These are phyloP conservation scores for Schizosaccharomyces japonicus DNA, from an alignment of 805 yeast genomes.

Conservation along the genomic window DNA sequence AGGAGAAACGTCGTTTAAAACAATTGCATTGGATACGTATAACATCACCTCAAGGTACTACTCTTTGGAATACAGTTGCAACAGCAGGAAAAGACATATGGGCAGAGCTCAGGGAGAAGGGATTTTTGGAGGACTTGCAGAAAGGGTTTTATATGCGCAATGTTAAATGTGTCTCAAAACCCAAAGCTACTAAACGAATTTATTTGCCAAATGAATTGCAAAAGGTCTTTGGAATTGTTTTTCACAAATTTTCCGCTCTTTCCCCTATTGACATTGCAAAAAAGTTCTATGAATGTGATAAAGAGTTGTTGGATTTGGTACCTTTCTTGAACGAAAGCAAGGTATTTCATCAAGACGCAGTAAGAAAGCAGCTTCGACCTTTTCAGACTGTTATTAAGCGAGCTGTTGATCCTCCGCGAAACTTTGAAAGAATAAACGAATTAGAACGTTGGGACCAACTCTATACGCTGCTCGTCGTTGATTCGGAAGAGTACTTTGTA, in stretches of 20 bases:
- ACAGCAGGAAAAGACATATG: neutral
- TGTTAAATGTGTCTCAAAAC: neutral
- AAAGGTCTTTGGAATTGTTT: neutral
- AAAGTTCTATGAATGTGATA: neutral
- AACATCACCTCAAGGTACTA: neutral
- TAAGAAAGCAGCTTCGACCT: neutral
- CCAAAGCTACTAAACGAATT: neutral
- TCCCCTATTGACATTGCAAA: neutral
- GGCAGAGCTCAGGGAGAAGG: neutral
- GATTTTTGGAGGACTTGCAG: neutral
- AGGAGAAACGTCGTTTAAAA: no score
- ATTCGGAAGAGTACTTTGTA: neutral
- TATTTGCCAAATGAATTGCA: conserved; percentile 1
- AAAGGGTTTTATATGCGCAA: neutral
- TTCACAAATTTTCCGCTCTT: neutral
- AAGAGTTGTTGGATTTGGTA: neutral
- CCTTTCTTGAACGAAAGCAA: neutral
- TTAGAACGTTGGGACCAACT: neutral
- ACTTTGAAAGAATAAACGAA: neutral
- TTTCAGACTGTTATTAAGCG: neutral
- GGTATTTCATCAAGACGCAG: neutral
- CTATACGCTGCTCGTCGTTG: neutral
- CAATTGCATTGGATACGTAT: neutral
- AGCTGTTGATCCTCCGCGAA: no score
- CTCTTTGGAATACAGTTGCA: neutral